Evolutionary conservation across 331 rosid species (phyloP).

Genomic region (Spiraea crenata): DNA sequence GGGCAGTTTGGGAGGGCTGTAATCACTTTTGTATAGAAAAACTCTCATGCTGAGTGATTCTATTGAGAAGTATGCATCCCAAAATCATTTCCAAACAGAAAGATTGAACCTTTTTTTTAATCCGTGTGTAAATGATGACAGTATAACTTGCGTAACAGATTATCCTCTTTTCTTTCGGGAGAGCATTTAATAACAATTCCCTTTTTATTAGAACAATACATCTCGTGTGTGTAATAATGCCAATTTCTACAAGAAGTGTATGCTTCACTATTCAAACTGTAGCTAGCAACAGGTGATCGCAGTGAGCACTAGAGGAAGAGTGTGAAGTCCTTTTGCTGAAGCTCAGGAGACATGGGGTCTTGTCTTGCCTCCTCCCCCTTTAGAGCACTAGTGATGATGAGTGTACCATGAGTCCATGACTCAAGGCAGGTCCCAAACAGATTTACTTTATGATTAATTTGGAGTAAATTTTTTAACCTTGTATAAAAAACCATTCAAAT

Average conservation of each 20-base stretch:
- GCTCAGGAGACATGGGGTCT: conserved; percentile 16
- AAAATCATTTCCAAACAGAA: background rate
- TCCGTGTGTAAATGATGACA: background rate
- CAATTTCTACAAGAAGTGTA: background rate
- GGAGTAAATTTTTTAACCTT: too few relatives aligned
- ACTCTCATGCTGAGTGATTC: too few relatives aligned
- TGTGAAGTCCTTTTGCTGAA: conserved; percentile 17
- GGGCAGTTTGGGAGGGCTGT: too few relatives aligned
- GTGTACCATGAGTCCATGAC: background rate
- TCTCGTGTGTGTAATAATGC: too few relatives aligned
- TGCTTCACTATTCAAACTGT: background rate
- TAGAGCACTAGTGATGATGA: background rate
- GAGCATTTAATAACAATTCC: too few relatives aligned
- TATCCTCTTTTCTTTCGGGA: too few relatives aligned
- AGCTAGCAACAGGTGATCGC: background rate
- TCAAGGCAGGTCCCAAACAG: background rate
- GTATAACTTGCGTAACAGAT: background rate
- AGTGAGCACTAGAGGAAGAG: background rate
- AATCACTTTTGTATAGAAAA: too few relatives aligned
- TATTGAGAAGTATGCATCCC: too few relatives aligned
- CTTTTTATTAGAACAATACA: too few relatives aligned
- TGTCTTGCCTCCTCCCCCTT: conserved; percentile 8
- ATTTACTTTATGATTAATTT: background rate
- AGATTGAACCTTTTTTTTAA: background rate
- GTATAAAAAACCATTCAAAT: too few relatives aligned